A percentile compares a stretch with the other conserved stretches of the same genome.
These are phyloP conservation scores for Fusarium humuli DNA, from an alignment of 2,329 filamentous ascomycete species.

Conservation along the genomic window DNA sequence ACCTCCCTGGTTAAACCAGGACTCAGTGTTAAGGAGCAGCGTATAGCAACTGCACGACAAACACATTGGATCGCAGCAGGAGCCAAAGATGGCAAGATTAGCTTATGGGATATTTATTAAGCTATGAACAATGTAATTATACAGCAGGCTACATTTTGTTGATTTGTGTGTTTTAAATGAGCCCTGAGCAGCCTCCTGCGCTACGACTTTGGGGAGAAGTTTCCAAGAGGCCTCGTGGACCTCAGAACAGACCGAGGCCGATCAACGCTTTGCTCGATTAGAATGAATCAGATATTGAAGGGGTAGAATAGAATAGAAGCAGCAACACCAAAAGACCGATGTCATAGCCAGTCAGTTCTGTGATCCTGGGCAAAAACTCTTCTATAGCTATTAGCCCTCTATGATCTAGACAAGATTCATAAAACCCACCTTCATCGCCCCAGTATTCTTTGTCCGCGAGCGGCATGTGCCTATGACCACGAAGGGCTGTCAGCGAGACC, in stretches of 20 bases:
- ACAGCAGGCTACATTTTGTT: not conserved
- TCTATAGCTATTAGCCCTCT: not conserved
- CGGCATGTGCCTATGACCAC: constrained; percentile 23
- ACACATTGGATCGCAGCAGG: constrained; percentile 93
- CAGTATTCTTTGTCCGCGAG: constrained; percentile 19
- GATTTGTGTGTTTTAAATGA: not conserved
- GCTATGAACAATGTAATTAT: not conserved
- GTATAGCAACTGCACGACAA: constrained; percentile 71
- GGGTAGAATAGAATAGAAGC: not conserved
- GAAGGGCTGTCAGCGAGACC: constrained; percentile 21
- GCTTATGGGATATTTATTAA: constrained; percentile 93
- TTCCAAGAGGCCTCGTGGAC: not conserved
- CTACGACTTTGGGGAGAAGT: not conserved
- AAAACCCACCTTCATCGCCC: constrained; percentile 7
- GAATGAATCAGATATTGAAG: not conserved
- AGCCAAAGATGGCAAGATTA: constrained; percentile 94
- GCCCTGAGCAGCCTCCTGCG: not conserved
- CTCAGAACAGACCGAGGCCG: not conserved
- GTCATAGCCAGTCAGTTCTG: not conserved
- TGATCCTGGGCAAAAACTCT: not conserved
- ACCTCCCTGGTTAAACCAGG: constrained; percentile 16
- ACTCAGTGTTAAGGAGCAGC: constrained; percentile 68
- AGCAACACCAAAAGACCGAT: not conserved
- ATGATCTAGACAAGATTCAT: not conserved
- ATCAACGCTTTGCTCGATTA: not conserved